A percentile compares a stretch with the other conserved stretches of the same genome.
phyloP scores from a whole-genome alignment of 2,329 filamentous ascomycete genomes.

The Venturia carpophila region DNA sequence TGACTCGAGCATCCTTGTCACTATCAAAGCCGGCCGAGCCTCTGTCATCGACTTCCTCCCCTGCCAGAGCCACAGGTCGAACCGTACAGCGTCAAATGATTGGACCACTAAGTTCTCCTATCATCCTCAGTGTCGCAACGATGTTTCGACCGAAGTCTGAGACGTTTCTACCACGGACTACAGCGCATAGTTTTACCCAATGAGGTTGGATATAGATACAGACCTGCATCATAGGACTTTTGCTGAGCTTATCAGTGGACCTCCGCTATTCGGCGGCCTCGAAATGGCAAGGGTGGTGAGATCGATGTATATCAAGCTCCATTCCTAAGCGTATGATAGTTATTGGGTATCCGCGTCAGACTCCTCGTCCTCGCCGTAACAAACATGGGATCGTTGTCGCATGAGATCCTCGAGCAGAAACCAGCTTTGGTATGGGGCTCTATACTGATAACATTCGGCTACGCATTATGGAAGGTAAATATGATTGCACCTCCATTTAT shows the following conservation, averaged over 20 bases:
- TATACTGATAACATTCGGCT: not conserved
- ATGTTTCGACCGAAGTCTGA: not conserved
- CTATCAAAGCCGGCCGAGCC: not conserved
- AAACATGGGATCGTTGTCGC: not conserved
- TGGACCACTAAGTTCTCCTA: not conserved
- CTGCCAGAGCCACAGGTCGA: not conserved
- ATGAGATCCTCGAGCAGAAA: not conserved
- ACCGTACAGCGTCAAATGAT: not conserved
- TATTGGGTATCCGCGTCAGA: not conserved
- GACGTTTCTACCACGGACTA: not conserved
- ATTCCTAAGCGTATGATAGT: not conserved
- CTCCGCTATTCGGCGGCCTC: conserved; percentile 11
- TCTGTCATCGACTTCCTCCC: too few species aligned
- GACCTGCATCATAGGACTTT: not conserved
- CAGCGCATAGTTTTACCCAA: not conserved
- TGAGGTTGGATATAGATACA: not conserved
- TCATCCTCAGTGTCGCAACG: not conserved
- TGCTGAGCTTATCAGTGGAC: conserved; percentile 1
- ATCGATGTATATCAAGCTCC: not conserved
- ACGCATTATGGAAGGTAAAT: conserved; percentile 7
- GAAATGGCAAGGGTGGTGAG: conserved; percentile 7
- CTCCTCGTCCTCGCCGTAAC: not conserved
- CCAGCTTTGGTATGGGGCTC: conserved; percentile 1
- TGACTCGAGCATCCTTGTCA: not conserved
- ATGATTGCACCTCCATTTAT: not conserved